phyloP scores from a whole-genome alignment of 2,329 filamentous ascomycete genomes.

The Monosporascus sp. region DNA sequence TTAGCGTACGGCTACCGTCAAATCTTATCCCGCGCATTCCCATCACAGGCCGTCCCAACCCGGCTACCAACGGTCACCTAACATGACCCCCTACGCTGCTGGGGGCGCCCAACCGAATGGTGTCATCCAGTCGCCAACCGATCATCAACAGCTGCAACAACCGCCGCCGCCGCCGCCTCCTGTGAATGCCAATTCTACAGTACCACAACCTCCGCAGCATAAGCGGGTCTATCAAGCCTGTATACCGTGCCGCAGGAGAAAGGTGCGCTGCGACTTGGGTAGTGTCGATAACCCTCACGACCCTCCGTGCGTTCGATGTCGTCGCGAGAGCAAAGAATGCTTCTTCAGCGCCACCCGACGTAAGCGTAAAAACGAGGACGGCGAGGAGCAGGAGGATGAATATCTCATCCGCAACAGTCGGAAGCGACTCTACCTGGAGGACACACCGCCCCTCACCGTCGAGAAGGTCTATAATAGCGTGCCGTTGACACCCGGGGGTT shows the following conservation, averaged over 20 bases:
- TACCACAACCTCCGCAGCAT: slow-evolving; percentile 33
- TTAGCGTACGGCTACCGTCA: background rate
- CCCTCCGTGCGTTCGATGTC: slow-evolving; percentile 88
- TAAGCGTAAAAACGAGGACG: slow-evolving; percentile 74
- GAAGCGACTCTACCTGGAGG: slow-evolving; percentile 54
- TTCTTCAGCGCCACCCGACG: slow-evolving; percentile 92
- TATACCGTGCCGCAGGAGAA: slow-evolving; percentile 56
- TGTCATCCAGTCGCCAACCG: background rate
- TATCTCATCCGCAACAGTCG: slow-evolving; percentile 69
- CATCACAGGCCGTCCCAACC: background rate
- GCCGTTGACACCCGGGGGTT: slow-evolving; percentile 62
- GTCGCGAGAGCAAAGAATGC: slow-evolving; percentile 92
- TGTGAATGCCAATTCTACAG: background rate
- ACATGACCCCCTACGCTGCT: slow-evolving; percentile 4
- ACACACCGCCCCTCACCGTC: slow-evolving; percentile 36
- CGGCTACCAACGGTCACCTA: background rate
- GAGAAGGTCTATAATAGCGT: slow-evolving; percentile 45
- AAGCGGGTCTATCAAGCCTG: slow-evolving; percentile 61
- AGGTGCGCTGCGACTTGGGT: slow-evolving; percentile 58
- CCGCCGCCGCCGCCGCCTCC: background rate
- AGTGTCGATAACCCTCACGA: slow-evolving; percentile 91
- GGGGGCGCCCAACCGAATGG: background rate
- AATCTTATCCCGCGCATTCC: background rate
- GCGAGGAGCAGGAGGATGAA: slow-evolving; percentile 52
- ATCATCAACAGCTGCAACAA: slow-evolving; percentile 4